Evolutionary conservation across 2,329 filamentous ascomycete genomes (phyloP), one percentile per base, ranked within the genome.

Genomic region (Paramyrothecium roridum): DNA sequence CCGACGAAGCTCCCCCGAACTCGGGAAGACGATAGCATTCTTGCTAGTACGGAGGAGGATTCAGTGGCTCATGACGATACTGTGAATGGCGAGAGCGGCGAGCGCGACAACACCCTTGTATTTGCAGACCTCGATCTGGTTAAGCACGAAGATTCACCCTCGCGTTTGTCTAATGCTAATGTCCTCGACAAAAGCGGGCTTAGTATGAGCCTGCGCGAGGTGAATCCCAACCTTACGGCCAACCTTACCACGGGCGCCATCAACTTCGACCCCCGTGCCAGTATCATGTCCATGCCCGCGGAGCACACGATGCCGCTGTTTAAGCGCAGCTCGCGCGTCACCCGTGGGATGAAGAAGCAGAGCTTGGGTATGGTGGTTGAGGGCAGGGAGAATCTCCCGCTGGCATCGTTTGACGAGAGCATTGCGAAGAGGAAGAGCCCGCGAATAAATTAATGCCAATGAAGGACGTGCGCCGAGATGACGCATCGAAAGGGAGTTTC

Each of bases 1-100:
- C 90, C 91, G 0, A 89, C 83, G 2, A 78, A 81, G 2, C 79
- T 99, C 1, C 95, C 95, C 3, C 85, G 87, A 23, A 98, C 95
- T 1, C 73, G 74, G 23, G 60, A 77, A 0, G 77, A 77, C 59
- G 76, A 78, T 1, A 61, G 69, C 16, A 70, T 83, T 19, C 68
- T 81, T 37, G 73, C 75, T 17, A 72, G 70, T 47, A 65, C 77
- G 51, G 69, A 75, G 19, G 75, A 73, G 20, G 56, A 56, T 7
- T 45, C 63, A 2, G 62, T 62, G 33, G 61, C 56, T 49, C 62
- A 56, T 37, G 61, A 60, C 1, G 48, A 52, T 21, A 33, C 8
- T 11, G 49, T 40, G 33, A 37, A 22, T 16, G 53, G 55, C n/a
- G 63, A 66, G 63, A 46, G 70, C 67, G 33, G 66, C 65, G 49